Percentiles rank a stretch among this genome's conserved stretches.
phyloP scores from a whole-genome alignment of 2,329 filamentous ascomycete genomes.

The Phyllosticta capitalensis region DNA sequence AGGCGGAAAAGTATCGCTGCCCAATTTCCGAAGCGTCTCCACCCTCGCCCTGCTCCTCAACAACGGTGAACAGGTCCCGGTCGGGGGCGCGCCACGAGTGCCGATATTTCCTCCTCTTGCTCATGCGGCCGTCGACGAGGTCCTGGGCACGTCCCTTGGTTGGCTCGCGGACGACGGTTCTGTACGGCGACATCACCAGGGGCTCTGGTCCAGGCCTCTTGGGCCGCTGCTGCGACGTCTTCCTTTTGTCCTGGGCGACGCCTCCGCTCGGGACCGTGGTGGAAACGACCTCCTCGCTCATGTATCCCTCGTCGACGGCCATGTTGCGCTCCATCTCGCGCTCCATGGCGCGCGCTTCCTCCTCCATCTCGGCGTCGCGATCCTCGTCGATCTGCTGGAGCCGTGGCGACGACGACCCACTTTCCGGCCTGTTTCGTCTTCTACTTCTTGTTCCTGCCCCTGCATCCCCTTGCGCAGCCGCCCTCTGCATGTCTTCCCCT shows the following conservation, averaged over 20 bases:
- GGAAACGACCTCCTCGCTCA: slow-evolving; percentile 6
- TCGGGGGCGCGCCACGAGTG: slow-evolving; percentile 35
- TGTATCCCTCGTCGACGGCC: slow-evolving; percentile 11
- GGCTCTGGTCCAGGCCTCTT: background rate
- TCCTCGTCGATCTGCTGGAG: background rate
- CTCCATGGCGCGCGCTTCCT: background rate
- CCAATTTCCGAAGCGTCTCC: slow-evolving; percentile 11
- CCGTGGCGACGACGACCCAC: background rate
- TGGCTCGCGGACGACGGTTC: slow-evolving; percentile 22
- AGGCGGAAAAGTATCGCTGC: slow-evolving; percentile 7
- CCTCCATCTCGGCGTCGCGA: background rate
- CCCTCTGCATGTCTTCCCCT: background rate
- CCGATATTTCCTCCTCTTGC: slow-evolving; percentile 18
- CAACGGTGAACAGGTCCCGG: slow-evolving; percentile 33
- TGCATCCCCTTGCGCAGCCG: background rate
- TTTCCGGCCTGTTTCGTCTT: background rate
- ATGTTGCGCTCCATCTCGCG: background rate
- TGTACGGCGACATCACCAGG: slow-evolving; percentile 4
- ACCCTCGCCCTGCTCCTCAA: slow-evolving; percentile 27
- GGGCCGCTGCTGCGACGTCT: slow-evolving; percentile 5
- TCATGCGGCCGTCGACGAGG: slow-evolving; percentile 16
- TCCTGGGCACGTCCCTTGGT: slow-evolving; percentile 29
- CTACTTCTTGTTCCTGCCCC: background rate
- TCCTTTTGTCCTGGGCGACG: background rate
- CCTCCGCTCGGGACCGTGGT: background rate